phyloP scores from a whole-genome alignment of 371 early-diverging fungal species.

The Mucor indicus region DNA sequence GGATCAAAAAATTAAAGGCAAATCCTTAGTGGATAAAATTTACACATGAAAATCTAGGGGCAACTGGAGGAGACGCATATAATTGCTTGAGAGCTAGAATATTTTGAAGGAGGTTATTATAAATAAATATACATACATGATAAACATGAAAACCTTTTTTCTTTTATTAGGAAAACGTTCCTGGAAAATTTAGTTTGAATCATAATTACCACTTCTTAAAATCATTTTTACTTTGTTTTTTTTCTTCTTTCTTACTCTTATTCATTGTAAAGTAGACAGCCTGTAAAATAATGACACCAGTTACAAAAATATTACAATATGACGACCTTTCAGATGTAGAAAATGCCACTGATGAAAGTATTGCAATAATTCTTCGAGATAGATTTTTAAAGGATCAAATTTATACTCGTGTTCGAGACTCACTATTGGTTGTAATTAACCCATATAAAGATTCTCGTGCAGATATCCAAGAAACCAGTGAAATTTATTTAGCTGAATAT shows the following conservation, averaged over 20 bases:
- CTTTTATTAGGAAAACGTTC: slow-evolving; percentile 6
- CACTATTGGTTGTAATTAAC: slow-evolving; percentile 48
- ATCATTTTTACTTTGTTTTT: background rate
- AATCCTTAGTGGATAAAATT: too few species aligned
- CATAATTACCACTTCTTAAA: slow-evolving; percentile 1
- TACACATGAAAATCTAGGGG: too few species aligned
- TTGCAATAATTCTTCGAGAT: slow-evolving; percentile 53
- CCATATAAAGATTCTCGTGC: slow-evolving; percentile 49
- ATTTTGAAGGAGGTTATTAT: too few species aligned
- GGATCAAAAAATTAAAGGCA: too few species aligned
- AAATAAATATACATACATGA: too few species aligned
- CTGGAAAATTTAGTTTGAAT: slow-evolving; percentile 18
- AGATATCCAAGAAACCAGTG: slow-evolving; percentile 43
- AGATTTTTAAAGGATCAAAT: slow-evolving; percentile 58
- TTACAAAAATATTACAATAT: background rate
- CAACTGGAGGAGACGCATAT: too few species aligned
- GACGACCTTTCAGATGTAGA: slow-evolving; percentile 43
- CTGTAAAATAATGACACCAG: background rate
- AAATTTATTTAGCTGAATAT: slow-evolving; percentile 37
- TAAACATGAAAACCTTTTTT: background rate
- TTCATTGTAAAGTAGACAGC: background rate
- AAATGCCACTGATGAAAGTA: slow-evolving; percentile 41
- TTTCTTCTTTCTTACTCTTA: background rate
- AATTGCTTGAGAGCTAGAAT: too few species aligned
- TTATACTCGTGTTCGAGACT: slow-evolving; percentile 64